Evolutionary conservation across 768 basidiomycete genomes (phyloP), one percentile per base, ranked within the genome.

Genomic region (Lactifluus piperatus): DNA sequence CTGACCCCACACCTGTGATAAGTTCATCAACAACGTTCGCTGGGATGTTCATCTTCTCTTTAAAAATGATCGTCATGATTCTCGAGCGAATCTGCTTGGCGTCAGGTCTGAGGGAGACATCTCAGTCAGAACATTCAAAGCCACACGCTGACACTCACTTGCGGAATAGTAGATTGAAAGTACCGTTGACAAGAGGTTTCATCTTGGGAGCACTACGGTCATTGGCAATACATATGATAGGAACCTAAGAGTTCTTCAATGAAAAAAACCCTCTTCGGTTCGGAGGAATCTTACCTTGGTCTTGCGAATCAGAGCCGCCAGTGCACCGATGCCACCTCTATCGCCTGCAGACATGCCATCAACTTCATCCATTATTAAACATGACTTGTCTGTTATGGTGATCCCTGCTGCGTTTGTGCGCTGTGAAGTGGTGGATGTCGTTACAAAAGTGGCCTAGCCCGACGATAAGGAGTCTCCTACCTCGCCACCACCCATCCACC

Each of bases 301-400:
- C 77, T 95, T 97, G 75, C 87, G 93, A 66, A 99, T 95, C 61
- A 99, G 68, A 0, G 85, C 84, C 58, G 92, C 92, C 65, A 99
- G 70, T 6, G 97, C 97, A 24, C 92, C 95, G 1, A 98, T 91
- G 56, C 97, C 97, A 16, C 97, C 97, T 46, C 97, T 80, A 71
- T 99, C 97, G 18, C 97, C 97, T 3, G 91, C 90, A 5, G 93
- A 95, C 94, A 98, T 99, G 1, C 97, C 97, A 64, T 99, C 97
- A 2, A 98, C 95, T 70, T 99, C 97, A 67, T 99, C 97, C 95
- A 99, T 97, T 69, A 99, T 98, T 46, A 99, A 75, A 64, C 93
- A 91, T 0, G 88, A 82, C 69, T 78, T 82, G 65, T 88, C 81
- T 0, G 88, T 93, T 63, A 97, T 84, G 16, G 75, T 68, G 2